These are phyloP conservation scores for Ustilago loliicola DNA, from an alignment of 1,284 basidiomycete species.

Conservation along the genomic window DNA sequence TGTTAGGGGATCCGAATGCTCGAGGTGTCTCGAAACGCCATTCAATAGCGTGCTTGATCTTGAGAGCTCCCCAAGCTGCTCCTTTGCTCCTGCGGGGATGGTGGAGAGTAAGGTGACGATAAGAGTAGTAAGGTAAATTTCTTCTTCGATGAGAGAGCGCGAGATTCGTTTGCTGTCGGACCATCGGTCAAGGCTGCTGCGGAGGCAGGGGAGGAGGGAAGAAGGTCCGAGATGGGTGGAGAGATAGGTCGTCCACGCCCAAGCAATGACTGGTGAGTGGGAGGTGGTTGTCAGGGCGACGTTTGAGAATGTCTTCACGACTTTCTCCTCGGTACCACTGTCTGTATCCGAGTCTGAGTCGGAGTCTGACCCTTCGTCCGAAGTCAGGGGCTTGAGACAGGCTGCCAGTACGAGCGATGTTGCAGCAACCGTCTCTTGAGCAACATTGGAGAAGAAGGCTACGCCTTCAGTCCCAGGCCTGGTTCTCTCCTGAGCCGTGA, in stretches of 20 bases:
- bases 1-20: slow-evolving; percentile 76
- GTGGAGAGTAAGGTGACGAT: slow-evolving; percentile 76
- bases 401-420: neutral
- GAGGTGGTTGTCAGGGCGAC: neutral
- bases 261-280: slow-evolving; percentile 30
- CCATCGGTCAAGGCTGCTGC: slow-evolving; percentile 22
- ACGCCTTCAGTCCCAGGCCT: slow-evolving; percentile 26
- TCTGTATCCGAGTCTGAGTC: slow-evolving; percentile 17
- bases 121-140: slow-evolving; percentile 78
- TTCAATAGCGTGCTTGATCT: slow-evolving; percentile 78
- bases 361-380: neutral
- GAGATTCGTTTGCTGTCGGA: slow-evolving; percentile 12
- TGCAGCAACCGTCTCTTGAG: slow-evolving; percentile 20
- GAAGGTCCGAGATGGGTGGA: neutral
- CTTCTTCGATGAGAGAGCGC: slow-evolving; percentile 11
- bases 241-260: slow-evolving; percentile 22
- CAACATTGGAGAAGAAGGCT: slow-evolving; percentile 12
- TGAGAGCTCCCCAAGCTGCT: slow-evolving; percentile 47
- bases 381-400: neutral
- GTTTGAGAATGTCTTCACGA: neutral
- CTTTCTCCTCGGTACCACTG: neutral
- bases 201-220: neutral
- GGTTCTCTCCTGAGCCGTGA: slow-evolving; percentile 17
- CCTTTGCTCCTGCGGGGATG: neutral
- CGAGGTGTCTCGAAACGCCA: slow-evolving; percentile 79